Conservation (phyloP, 805 yeast species). For the Candida glaebosa region DNA sequence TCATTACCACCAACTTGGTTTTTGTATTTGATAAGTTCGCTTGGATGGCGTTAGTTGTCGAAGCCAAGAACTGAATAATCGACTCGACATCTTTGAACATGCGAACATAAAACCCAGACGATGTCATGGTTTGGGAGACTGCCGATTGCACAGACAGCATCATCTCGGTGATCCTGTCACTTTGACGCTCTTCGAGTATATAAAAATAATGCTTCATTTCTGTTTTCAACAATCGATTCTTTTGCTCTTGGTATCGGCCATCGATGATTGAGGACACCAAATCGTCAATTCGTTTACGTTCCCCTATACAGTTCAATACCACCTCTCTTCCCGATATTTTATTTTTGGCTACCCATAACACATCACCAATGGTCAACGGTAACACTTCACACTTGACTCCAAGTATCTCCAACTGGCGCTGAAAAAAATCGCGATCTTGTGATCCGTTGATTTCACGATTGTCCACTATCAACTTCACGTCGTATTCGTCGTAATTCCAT, state of each 20-base stretch:
- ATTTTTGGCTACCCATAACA: constrained; percentile 81
- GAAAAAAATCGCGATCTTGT: constrained; percentile 68
- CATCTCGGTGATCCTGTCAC: constrained; percentile 38
- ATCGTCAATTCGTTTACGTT: constrained; percentile 87
- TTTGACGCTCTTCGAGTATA: constrained; percentile 70
- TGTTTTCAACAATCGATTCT: constrained; percentile 65
- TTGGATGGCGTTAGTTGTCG: constrained; percentile 47
- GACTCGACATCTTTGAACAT: constrained; percentile 71
- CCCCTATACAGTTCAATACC: constrained; percentile 79
- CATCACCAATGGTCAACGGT: constrained; percentile 80
- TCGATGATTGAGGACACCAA: constrained; percentile 77
- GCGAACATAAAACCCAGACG: constrained; percentile 62
- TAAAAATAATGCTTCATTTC: constrained; percentile 69
- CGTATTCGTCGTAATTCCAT: constrained; percentile 65
- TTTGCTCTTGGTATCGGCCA: constrained; percentile 88
- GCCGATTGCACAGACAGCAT: constrained; percentile 73
- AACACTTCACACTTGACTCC: constrained; percentile 52
- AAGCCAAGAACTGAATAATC: constrained; percentile 58
- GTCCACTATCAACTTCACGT: constrained; percentile 64
- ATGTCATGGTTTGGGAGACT: constrained; percentile 63
- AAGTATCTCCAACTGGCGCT: constrained; percentile 44
- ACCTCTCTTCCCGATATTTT: constrained; percentile 55
- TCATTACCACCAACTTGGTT: constrained; percentile 43
- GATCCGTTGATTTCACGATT: constrained; percentile 75
- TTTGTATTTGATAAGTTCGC: background rate